These are phyloP conservation scores for Mycosphaerella sp. DNA, from an alignment of 2,329 filamentous ascomycete species.

Conservation along the genomic window DNA sequence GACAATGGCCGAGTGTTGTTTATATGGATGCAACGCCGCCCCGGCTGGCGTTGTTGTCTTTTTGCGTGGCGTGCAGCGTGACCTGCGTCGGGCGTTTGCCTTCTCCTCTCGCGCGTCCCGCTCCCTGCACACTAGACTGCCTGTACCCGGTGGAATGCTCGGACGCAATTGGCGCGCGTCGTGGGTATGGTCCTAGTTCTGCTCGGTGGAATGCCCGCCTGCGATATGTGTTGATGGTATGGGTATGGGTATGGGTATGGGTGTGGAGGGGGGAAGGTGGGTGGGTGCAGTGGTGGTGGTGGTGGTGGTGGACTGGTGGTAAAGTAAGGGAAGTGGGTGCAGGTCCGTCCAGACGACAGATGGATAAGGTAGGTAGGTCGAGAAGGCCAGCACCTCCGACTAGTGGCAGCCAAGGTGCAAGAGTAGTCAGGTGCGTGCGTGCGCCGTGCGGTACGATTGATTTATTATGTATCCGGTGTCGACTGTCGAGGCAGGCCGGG, in stretches of 20 bases:
- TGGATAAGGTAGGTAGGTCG: no score
- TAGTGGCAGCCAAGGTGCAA: no score
- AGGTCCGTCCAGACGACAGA: no score
- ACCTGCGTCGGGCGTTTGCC: neutral
- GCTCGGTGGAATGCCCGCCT: constrained; percentile 1
- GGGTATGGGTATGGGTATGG: neutral
- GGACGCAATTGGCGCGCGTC: neutral
- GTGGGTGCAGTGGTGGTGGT: neutral
- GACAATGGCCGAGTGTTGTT: neutral
- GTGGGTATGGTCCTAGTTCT: constrained; percentile 1
- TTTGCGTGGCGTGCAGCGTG: neutral
- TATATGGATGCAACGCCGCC: no score
- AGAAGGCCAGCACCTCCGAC: no score
- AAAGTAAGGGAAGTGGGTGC: no score
- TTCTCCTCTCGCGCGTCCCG: constrained; percentile 5
- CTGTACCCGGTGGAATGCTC: neutral
- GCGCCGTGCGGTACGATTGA: no score
- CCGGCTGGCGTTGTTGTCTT: neutral
- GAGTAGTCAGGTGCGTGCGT: no score
- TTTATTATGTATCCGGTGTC: no score
- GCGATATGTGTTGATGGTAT: neutral
- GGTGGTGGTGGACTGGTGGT: no score
- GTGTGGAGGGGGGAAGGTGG: neutral
- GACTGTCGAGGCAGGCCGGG: no score
- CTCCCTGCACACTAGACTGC: neutral